Evolutionary conservation across 73 alveolate species (phyloP).

Genomic region (Paraurostyla sp.): DNA sequence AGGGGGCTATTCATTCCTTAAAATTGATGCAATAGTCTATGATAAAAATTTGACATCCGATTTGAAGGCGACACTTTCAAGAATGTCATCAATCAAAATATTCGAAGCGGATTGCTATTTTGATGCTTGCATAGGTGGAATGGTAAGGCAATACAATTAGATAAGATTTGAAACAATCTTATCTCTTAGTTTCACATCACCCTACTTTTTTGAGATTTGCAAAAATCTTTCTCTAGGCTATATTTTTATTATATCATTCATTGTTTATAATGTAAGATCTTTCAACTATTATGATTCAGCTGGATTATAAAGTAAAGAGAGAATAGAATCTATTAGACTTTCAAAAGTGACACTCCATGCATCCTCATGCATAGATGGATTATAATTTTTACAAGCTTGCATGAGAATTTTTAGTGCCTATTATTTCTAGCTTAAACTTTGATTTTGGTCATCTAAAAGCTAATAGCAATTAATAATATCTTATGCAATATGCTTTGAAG

Average conservation of each 20-base stretch:
- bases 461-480: too few relatives aligned
- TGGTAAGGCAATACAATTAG: background rate
- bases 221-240: slow-evolving; percentile 4
- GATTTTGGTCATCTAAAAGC: background rate
- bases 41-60: background rate
- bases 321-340: slow-evolving; percentile 34
- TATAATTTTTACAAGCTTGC: background rate
- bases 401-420: background rate
- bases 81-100: background rate
- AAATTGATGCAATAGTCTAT: background rate
- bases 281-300: background rate
- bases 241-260: background rate
- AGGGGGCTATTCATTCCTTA: slow-evolving; percentile 8
- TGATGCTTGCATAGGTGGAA: background rate
- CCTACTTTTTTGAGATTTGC: background rate
- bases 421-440: background rate
- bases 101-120: background rate
- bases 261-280: background rate
- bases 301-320: background rate
- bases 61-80: background rate
- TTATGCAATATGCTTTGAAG: too few relatives aligned
- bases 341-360: slow-evolving; percentile 39
- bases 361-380: background rate
- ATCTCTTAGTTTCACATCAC: background rate
- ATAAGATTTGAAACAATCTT: background rate